Evolutionary conservation across 176 grass and related monocot genomes (phyloP).

Genomic region (Urochloa ruziziensis): DNA sequence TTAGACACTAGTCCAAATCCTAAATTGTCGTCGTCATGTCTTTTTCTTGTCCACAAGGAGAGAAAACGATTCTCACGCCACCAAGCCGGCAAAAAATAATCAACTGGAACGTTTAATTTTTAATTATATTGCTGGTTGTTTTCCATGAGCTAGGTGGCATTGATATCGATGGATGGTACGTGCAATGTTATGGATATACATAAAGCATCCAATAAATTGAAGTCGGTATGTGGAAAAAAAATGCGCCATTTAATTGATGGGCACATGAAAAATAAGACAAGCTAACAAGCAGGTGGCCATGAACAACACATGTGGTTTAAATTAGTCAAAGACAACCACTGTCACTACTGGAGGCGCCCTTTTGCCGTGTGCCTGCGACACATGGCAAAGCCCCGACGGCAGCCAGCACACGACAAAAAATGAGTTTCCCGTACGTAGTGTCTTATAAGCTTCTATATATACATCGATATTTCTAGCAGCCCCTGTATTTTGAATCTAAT

Average conservation of each 20-base stretch:
- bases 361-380: no score
- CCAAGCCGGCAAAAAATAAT: background rate
- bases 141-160: background rate
- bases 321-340: no score
- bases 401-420: no score
- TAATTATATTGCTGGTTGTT: no score
- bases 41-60: background rate
- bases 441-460: no score
- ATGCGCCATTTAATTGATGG: background rate
- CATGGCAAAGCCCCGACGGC: no score
- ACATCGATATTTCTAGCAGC: no score
- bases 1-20: background rate
- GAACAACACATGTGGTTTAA: background rate
- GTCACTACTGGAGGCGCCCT: no score
- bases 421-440: no score
- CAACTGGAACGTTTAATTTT: background rate
- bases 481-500: no score
- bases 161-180: background rate
- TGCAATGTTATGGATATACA: background rate
- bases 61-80: background rate
- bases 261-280: background rate
- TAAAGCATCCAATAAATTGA: background rate
- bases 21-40: background rate
- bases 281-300: background rate
- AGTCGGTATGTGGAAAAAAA: background rate